Evolutionary conservation across 2,329 filamentous ascomycete genomes (phyloP), one percentile per base, ranked within the genome.

Genomic region (Apiospora arundinis): DNA sequence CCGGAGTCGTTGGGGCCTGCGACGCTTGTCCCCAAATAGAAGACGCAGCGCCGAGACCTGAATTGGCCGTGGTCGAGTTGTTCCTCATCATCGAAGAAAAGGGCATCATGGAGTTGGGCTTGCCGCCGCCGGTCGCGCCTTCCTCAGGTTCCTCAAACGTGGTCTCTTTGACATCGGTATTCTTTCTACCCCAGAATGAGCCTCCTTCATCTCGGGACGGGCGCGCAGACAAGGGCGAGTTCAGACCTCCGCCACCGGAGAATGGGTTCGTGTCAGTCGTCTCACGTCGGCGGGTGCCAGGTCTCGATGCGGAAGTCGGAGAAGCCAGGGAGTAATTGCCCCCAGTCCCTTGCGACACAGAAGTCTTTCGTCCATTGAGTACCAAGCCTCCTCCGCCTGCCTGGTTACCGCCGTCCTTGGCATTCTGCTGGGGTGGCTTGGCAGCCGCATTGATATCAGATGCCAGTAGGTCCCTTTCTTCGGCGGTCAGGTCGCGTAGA

Each of bases 401-500:
- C 81, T 88, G 80, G 80, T 87, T 72, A 81, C 87, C 81, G 83
- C 90, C 84, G 56, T 90, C 87, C 76, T 92, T 91, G 40, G 21
- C 25, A 46, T 67, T 44, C 65, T 67, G 65, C 44, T 91, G 89
- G 25, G 93, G 93, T 11, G 93, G 92, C 82, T 98, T 98, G 76
- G 98, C 86, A 45, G 95, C 93, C 46, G 96, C 98, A 81, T 98
- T 99, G 79, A 99, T 95, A 74, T 97, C 96, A 68, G 89, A 90
- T 68, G 90, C 83, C 82, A 98, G 98, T 74, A 93, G 85, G 92
- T 97, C 87, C 78, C 86, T 90, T 82, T 92, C 91, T 72, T 90
- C 87, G 6, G 82, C 74, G 1, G 88, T 85, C 89, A 97, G 90
- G 60, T 93, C 91, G 73, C 90, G 87, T 74, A 97, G 81, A 42